These are phyloP conservation scores for Candida maesae DNA, from an alignment of 805 yeast species.

Conservation along the genomic window DNA sequence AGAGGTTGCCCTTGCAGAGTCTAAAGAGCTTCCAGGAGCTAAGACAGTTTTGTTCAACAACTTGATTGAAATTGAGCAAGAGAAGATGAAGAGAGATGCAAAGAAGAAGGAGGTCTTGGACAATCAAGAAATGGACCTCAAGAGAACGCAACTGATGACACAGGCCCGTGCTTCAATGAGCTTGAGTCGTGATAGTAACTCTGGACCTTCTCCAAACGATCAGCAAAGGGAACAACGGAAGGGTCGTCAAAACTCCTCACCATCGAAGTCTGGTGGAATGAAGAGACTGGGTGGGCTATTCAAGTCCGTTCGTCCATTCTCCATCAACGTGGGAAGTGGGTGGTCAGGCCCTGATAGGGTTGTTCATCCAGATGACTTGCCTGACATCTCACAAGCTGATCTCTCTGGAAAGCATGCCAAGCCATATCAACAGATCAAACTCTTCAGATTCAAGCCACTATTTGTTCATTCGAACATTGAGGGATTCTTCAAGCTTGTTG, in stretches of 20 bases:
- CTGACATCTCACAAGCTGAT: slow-evolving; percentile 44
- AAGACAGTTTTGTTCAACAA: slow-evolving; percentile 41
- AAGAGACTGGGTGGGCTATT: slow-evolving; percentile 56
- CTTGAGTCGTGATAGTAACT: slow-evolving; percentile 10
- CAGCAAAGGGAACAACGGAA: slow-evolving; percentile 17
- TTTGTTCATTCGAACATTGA: slow-evolving; percentile 35
- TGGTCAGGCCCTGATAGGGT: slow-evolving; percentile 41
- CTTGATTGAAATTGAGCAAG: slow-evolving; percentile 46
- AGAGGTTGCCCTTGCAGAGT: slow-evolving; percentile 43
- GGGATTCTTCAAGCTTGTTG: slow-evolving; percentile 41
- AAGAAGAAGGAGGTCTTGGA: slow-evolving; percentile 39
- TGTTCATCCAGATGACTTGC: slow-evolving; percentile 54
- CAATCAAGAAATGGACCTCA: slow-evolving; percentile 34
- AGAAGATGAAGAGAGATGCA: slow-evolving; percentile 49
- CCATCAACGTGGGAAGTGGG: slow-evolving; percentile 42
- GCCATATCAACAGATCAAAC: slow-evolving; percentile 45
- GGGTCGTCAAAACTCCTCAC: slow-evolving; percentile 18
- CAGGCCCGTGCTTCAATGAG: slow-evolving; percentile 26
- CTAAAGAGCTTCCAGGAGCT: slow-evolving; percentile 33
- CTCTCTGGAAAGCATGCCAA: slow-evolving; percentile 37
- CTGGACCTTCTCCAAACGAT: slow-evolving; percentile 12
- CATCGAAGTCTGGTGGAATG: slow-evolving; percentile 26
- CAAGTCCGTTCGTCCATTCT: slow-evolving; percentile 56
- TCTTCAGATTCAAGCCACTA: slow-evolving; percentile 37
- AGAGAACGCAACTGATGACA: slow-evolving; percentile 31